Percentiles rank a stretch among this genome's conserved stretches.
Evolutionary conservation across 2,329 filamentous ascomycete genomes (phyloP).

Genomic region (Aspergillus pseudotamarii): DNA sequence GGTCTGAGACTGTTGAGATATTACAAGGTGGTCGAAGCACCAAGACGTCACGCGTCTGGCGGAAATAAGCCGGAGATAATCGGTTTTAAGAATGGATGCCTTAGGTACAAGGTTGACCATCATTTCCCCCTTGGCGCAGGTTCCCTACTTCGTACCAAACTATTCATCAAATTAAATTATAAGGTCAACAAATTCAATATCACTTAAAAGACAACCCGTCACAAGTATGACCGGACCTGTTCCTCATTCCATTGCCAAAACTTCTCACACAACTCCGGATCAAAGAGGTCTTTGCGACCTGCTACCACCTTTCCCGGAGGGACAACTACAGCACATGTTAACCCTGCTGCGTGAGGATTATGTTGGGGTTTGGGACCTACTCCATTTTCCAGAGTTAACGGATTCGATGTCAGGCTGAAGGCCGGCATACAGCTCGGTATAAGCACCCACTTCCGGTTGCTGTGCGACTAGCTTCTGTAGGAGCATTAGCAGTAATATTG

Average conservation of each 20-base stretch:
- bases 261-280: not conserved
- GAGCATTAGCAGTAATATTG: not conserved
- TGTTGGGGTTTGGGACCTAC: not conserved
- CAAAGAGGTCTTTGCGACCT: slow-evolving; percentile 3
- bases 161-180: not conserved
- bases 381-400: not conserved
- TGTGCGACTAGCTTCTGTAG: not conserved
- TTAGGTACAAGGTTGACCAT: not conserved
- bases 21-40: not conserved
- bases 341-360: no score
- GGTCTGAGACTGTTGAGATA: not conserved
- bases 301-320: slow-evolving; percentile 3
- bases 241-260: slow-evolving; percentile 15
- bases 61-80: not conserved
- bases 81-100: not conserved
- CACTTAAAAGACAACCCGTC: accelerated
- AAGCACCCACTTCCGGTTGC: slow-evolving; percentile 19
- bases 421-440: slow-evolving; percentile 26
- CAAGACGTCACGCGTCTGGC: not conserved
- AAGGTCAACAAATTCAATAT: not conserved
- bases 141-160: no score
- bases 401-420: not conserved
- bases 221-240: slow-evolving; percentile 3
- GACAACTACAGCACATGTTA: not conserved
- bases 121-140: no score